phyloP scores from a whole-genome alignment of 306 rosid species.

The Ochetophila trinervis region DNA sequence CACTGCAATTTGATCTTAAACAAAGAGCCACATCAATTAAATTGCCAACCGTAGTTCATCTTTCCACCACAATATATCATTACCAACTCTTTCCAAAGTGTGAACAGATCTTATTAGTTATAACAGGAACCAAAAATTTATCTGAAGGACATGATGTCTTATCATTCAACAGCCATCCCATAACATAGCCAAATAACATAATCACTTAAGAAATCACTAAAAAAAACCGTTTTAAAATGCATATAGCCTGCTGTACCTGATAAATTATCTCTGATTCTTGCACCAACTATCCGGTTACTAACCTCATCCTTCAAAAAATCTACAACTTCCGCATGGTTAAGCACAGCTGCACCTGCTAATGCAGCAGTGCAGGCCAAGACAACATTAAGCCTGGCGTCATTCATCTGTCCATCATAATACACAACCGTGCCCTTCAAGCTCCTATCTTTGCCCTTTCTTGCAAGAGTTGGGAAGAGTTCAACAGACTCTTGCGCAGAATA shows the following conservation, averaged over 20 bases:
- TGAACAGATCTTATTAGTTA: background rate
- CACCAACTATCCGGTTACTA: slow-evolving; percentile 68
- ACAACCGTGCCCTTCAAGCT: slow-evolving; percentile 90
- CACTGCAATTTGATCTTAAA: background rate
- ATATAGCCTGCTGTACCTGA: slow-evolving; percentile 49
- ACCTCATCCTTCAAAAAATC: slow-evolving; percentile 77
- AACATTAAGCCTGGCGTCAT: slow-evolving; percentile 89
- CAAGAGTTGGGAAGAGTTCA: slow-evolving; percentile 91
- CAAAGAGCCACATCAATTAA: background rate
- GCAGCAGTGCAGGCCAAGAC: slow-evolving; percentile 96
- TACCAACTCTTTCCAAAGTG: background rate
- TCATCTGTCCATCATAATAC: slow-evolving; percentile 99
- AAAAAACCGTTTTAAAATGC: slow-evolving; percentile 11
- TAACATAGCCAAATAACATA: background rate
- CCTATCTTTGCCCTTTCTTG: slow-evolving; percentile 59
- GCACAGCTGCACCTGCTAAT: slow-evolving; percentile 95
- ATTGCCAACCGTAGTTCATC: background rate
- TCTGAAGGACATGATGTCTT: background rate
- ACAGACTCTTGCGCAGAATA: slow-evolving; percentile 81
- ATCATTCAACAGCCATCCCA: background rate
- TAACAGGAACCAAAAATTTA: background rate
- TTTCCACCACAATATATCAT: background rate
- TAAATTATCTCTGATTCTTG: slow-evolving; percentile 72
- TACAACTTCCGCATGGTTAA: slow-evolving; percentile 91
- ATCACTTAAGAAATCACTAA: background rate